Percentiles rank a stretch among this genome's conserved stretches.
Evolutionary conservation across 2,329 filamentous ascomycete genomes (phyloP).

Genomic region (Leptodontidium sp.): DNA sequence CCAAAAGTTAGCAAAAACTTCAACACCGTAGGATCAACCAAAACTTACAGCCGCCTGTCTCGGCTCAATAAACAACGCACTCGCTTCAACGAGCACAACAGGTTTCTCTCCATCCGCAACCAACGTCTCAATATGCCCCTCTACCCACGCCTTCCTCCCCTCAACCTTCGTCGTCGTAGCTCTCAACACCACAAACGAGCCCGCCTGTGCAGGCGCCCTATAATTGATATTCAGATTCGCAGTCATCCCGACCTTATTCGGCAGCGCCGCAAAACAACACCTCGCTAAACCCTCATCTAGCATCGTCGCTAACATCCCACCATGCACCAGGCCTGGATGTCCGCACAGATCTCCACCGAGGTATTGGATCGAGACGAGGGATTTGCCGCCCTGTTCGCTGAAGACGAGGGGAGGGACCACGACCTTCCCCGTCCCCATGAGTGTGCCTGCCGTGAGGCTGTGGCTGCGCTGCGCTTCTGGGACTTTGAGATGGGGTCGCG

Average conservation of each 20-base stretch:
- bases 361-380: constrained; percentile 76
- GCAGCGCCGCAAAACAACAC: constrained; percentile 87
- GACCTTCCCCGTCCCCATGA: constrained; percentile 78
- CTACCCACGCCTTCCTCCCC: constrained; percentile 93
- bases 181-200: constrained; percentile 77
- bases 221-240: constrained; percentile 88
- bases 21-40: not conserved
- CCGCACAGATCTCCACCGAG: constrained; percentile 84
- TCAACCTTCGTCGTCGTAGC: constrained; percentile 86
- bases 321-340: constrained; percentile 90
- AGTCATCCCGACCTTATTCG: constrained; percentile 85
- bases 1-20: constrained; percentile 15
- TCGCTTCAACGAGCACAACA: constrained; percentile 79
- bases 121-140: constrained; percentile 84
- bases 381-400: constrained; percentile 73
- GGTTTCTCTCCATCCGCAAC: constrained; percentile 68
- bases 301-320: constrained; percentile 89
- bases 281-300: constrained; percentile 89
- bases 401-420: constrained; percentile 84
- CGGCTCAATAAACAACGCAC: constrained; percentile 88
- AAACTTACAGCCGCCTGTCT: constrained; percentile 70
- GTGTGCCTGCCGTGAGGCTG: constrained; percentile 83
- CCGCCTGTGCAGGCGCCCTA: constrained; percentile 78
- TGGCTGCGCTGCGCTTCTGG: constrained; percentile 72
- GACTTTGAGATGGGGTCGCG: constrained; percentile 87